Evolutionary conservation across 2,329 filamentous ascomycete genomes (phyloP), one percentile per base, ranked within the genome.

Genomic region (Talaromyces sp.): DNA sequence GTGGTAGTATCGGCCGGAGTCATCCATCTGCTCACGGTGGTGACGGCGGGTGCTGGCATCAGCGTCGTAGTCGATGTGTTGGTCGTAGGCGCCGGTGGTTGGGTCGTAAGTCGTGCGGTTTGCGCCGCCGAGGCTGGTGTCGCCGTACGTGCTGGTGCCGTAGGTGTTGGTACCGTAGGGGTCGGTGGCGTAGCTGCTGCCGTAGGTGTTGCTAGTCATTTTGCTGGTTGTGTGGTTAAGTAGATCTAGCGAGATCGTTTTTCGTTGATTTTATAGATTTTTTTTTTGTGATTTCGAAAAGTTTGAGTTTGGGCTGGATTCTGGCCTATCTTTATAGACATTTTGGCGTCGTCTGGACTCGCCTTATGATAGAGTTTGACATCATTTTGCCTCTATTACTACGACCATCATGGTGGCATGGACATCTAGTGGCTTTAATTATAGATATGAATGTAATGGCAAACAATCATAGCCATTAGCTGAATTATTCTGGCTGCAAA

Each of bases 1-100:
- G 64, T 75, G 74, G 57, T 73, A 71, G 65, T 76, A 76, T 56
- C 70, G 70, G 1, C 74, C 74, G 10, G 60, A 70, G 4, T 69
- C 63, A 65, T 74, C 70, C 54, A 75, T 69, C 33, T 73, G 68
- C 69, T 76, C 74, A 9, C 74, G 73, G 31, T 68, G 67, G 52
- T 76, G 74, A 63, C 75, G 72, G 47, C 73, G 67, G 10, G 69
- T 70, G 10, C 66, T 62, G 31, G 63, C 70, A 41, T 70, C 71
- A 16, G 69, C 70, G 27, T 69, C 66, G 62, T 75, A 76, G 65
- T 76, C 74, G 45, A 76, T 69, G 57, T 76, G 74, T 56, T 76
- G 74, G 60, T 76, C 74, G 31, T 76, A 76, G 19, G 74, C 70
- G 22, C 67, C 67, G 0, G 67, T 68, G 56, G 62, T 56, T n/a